phyloP scores from a whole-genome alignment of 1,284 basidiomycete genomes.

The Cutaneotrichosporon arboriforme region DNA sequence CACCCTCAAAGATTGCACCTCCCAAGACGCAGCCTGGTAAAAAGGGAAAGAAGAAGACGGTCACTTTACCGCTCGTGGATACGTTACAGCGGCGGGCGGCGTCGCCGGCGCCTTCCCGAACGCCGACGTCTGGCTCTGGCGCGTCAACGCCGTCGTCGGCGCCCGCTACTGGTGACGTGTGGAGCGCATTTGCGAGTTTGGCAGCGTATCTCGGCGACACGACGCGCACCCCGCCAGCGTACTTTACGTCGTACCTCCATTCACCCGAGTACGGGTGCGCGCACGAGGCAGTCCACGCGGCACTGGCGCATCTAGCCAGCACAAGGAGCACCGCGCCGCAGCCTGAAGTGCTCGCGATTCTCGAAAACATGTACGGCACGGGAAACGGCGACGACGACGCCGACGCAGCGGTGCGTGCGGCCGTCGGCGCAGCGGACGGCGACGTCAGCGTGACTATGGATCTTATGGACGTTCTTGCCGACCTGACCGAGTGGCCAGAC shows the following conservation, averaged over 20 bases:
- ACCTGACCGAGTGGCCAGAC: constrained; percentile 37
- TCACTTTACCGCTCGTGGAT: constrained; percentile 33
- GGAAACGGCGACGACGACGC: background rate
- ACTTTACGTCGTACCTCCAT: constrained; percentile 37
- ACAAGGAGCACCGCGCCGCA: constrained; percentile 3
- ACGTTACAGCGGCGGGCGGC: constrained; percentile 32
- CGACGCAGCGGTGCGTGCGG: constrained; percentile 23
- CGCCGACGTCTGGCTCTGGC: background rate
- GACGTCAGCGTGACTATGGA: constrained; percentile 41
- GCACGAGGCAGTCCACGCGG: constrained; percentile 31
- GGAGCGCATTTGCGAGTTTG: constrained; percentile 37
- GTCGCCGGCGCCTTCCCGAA: constrained; percentile 14
- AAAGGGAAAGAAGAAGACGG: constrained; percentile 6
- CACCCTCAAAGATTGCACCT: too few species aligned
- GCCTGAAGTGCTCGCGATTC: constrained; percentile 13
- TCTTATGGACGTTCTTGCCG: constrained; percentile 37
- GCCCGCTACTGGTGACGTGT: constrained; percentile 20
- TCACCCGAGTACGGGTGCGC: constrained; percentile 31
- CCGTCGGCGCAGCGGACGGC: constrained; percentile 28
- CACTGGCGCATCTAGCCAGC: constrained; percentile 22
- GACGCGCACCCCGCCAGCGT: constrained; percentile 12
- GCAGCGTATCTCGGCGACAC: constrained; percentile 33
- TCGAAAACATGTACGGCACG: constrained; percentile 36
- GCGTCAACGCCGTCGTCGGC: constrained; percentile 8
- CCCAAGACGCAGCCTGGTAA: background rate